phyloP scores from a whole-genome alignment of 495 filamentous ascomycete genomes.

The Xylaria acuta region DNA sequence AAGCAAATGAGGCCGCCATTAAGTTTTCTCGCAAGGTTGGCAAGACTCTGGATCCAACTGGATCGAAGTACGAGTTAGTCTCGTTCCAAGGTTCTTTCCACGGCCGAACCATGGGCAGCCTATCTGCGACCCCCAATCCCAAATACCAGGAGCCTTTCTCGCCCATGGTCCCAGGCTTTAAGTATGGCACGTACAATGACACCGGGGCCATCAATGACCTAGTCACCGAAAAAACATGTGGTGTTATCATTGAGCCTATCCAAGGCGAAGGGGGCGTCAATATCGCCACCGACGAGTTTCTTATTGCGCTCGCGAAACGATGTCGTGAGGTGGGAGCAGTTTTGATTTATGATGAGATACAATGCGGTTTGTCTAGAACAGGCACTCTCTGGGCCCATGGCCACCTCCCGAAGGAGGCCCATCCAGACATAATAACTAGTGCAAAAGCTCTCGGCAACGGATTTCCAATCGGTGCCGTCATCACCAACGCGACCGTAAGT shows the following conservation, averaged over 20 bases:
- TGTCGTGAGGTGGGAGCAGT: constrained; percentile 89
- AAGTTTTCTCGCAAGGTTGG: constrained; percentile 95
- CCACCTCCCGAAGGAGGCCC: constrained; percentile 73
- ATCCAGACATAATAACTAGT: constrained; percentile 92
- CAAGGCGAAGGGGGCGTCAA: constrained; percentile 96
- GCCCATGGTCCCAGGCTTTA: constrained; percentile 94
- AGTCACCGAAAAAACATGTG: constrained; percentile 84
- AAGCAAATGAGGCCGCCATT: constrained; percentile 97
- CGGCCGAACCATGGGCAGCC: constrained; percentile 89
- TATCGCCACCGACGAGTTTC: constrained; percentile 80
- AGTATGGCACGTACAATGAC: constrained; percentile 86
- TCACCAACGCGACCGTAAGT: constrained; percentile 78
- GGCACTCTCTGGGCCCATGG: constrained; percentile 89
- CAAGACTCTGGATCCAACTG: constrained; percentile 71
- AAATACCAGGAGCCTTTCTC: constrained; percentile 96
- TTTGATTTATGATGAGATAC: constrained; percentile 94
- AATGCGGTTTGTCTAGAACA: constrained; percentile 88
- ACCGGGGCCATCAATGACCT: constrained; percentile 69
- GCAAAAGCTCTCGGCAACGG: constrained; percentile 98
- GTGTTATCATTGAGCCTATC: constrained; percentile 97
- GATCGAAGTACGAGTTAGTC: constrained; percentile 80
- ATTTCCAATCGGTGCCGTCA: constrained; percentile 90
- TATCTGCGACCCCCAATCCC: constrained; percentile 95
- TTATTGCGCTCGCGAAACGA: constrained; percentile 74
- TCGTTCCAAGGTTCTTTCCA: constrained; percentile 93